phyloP scores from a whole-genome alignment of 805 yeast genomes.

The Ogataea corticis region DNA sequence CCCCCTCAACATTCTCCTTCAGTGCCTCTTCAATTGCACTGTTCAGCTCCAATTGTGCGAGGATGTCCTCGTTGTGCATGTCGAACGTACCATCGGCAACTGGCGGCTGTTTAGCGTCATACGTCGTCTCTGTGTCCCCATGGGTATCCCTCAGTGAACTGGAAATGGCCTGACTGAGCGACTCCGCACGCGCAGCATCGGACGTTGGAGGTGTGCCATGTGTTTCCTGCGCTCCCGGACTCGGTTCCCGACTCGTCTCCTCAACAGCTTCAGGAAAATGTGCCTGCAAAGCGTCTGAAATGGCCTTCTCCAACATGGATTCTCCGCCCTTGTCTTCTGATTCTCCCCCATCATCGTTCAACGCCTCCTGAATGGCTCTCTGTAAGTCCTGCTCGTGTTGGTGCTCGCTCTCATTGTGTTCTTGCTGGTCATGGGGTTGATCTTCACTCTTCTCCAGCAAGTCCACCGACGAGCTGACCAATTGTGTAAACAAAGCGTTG shows the following conservation, averaged over 20 bases:
- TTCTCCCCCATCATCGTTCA: conserved; percentile 2
- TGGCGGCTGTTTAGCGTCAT: conserved; percentile 13
- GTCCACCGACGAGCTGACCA: conserved; percentile 14
- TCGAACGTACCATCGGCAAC: conserved; percentile 17
- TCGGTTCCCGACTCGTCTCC: no score
- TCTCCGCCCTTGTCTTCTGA: conserved; percentile 2
- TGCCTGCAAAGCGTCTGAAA: conserved; percentile 28
- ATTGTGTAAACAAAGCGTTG: conserved; percentile 13
- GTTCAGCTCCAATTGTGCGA: conserved; percentile 24
- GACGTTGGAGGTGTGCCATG: not conserved
- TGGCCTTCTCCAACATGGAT: conserved; percentile 22
- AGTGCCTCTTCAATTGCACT: conserved; percentile 31
- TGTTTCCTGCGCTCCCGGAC: conserved; percentile 6
- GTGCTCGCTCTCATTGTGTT: not conserved
- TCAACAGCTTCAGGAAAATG: conserved; percentile 4
- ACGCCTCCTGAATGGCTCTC: conserved; percentile 19
- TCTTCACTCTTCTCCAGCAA: not conserved
- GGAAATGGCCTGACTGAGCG: conserved; percentile 14
- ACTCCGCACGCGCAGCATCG: not conserved
- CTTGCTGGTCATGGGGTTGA: not conserved
- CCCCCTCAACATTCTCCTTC: conserved; percentile 9
- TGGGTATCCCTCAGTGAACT: conserved; percentile 17
- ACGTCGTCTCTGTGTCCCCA: not conserved
- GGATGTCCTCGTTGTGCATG: conserved; percentile 16
- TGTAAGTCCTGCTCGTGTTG: conserved; percentile 5